Conservation (phyloP, 2,329 filamentous ascomycete genomes). For the Fusarium algeriense region DNA sequence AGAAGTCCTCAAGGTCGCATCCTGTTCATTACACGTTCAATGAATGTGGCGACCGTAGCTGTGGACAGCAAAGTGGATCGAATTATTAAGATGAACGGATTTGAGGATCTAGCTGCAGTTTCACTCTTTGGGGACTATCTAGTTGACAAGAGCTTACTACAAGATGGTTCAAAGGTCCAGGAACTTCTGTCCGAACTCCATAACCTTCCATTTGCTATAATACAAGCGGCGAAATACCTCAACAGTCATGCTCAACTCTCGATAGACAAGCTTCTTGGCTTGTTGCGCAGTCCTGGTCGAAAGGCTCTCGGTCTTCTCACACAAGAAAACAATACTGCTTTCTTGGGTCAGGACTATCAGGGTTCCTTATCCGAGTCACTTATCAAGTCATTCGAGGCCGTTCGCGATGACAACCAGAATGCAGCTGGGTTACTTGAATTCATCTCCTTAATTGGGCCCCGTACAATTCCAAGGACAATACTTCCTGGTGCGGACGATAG, state of each 20-base stretch:
- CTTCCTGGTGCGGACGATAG: neutral
- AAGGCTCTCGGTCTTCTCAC: neutral
- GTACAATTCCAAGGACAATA: neutral
- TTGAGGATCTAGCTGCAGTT: neutral
- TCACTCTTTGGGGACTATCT: neutral
- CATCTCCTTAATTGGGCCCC: neutral
- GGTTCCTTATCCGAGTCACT: neutral
- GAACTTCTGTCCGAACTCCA: neutral
- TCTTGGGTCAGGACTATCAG: neutral
- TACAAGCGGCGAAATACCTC: neutral
- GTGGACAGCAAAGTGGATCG: neutral
- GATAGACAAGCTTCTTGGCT: neutral
- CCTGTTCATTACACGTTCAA: neutral
- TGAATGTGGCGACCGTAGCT: neutral
- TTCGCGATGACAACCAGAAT: accelerated
- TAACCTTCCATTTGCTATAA: neutral
- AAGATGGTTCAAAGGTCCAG: accelerated
- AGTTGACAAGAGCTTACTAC: neutral
- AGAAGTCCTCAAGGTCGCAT: accelerated
- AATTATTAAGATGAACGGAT: accelerated
- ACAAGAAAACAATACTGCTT: too few relatives aligned
- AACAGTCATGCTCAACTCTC: neutral
- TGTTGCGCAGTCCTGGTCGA: neutral
- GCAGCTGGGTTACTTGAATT: neutral
- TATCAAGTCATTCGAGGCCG: neutral